Base-by-base conservation (phyloP, 2,329 filamentous ascomycete genomes). In the Colletotrichum lindemuthianum region DNA sequence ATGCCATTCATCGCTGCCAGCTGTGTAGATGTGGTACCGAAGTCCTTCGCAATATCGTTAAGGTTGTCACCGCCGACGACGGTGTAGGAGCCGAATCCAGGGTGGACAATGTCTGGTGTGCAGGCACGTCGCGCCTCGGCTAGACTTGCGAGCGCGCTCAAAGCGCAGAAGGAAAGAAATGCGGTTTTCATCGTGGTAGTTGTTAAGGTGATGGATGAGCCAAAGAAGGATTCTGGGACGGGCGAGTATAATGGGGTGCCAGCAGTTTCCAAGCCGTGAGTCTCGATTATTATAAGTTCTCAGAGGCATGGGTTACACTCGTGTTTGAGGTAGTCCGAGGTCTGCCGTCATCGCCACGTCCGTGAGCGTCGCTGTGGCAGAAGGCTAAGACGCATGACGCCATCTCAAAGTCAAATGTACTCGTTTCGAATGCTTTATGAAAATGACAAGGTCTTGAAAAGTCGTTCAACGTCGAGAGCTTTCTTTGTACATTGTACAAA, bases 321-420 rank as follows among this genome's bases (percentile, higher is more conserved):
- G n/a, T 16, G 37, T 41, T 41, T 41, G 7, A 53, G 12, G 39
- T 43, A 34, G 51, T 33, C 51, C 51, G 51, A 33, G 32, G 51
- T 53, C 51, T 32, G n/a, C 32, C 47, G 47, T 51, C 51, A 43
- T 53, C 51, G 34, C 43, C 24, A 43, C 33, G 51, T 16, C 51
- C 43, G 50, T 41, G 51, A 39, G 34, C 16, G 39, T 53, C 16
- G 39, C 51, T 33, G 43, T 53, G 51, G 11, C 16, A 3, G 16
- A 40, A 53, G 24, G 15, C 39, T 53, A 13, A 39, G 43, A 24
- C 51, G n/a, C 51, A 53, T 53, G 39, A 53, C 39, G 39, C 51
- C 37, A 53, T 24, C 3, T 4, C 24, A 24, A 24, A 24, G 24
- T 24, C 24, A 24, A 3, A 24, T 24, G 24, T 24, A 24, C 12